Conservation (phyloP, 2,329 filamentous ascomycete species). For the Passalora sequoiae region DNA sequence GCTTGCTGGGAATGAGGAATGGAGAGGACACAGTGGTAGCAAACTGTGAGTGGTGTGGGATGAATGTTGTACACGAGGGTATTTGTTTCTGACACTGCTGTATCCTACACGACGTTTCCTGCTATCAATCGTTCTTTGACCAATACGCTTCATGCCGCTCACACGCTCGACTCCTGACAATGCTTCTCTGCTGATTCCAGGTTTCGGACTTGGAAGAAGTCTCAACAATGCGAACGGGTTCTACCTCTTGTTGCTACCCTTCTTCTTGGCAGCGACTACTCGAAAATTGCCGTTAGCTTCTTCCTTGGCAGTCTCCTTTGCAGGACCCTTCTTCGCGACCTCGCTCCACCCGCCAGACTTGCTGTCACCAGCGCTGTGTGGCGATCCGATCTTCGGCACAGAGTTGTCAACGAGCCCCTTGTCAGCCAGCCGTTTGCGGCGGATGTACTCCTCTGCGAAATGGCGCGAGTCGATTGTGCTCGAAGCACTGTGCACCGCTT, state of each 20-base stretch:
- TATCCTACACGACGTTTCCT: no score
- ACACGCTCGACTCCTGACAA: neutral
- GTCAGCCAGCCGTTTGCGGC: constrained; percentile 87
- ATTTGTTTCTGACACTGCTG: no score
- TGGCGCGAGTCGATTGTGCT: constrained; percentile 87
- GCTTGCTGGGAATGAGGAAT: constrained; percentile 20
- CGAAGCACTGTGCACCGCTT: constrained; percentile 80
- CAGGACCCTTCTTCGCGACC: constrained; percentile 84
- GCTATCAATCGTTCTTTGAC: no score
- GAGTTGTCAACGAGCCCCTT: constrained; percentile 71
- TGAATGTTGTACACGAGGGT: no score
- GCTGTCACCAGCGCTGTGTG: constrained; percentile 33
- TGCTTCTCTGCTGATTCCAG: no score
- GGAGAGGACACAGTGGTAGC: constrained; percentile 13
- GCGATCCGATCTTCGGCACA: constrained; percentile 45
- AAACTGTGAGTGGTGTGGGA: no score
- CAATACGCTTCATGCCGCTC: no score
- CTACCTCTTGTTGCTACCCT: constrained; percentile 49
- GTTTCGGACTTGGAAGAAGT: no score
- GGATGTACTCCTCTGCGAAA: constrained; percentile 90
- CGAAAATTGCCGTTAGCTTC: constrained; percentile 65
- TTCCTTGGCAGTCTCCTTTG: constrained; percentile 36
- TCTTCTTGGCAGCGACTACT: constrained; percentile 88
- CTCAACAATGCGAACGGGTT: no score
- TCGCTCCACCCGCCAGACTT: constrained; percentile 78